Base-by-base conservation (phyloP, 352 stramenopile species). In the Saprolegnia parasitica region DNA sequence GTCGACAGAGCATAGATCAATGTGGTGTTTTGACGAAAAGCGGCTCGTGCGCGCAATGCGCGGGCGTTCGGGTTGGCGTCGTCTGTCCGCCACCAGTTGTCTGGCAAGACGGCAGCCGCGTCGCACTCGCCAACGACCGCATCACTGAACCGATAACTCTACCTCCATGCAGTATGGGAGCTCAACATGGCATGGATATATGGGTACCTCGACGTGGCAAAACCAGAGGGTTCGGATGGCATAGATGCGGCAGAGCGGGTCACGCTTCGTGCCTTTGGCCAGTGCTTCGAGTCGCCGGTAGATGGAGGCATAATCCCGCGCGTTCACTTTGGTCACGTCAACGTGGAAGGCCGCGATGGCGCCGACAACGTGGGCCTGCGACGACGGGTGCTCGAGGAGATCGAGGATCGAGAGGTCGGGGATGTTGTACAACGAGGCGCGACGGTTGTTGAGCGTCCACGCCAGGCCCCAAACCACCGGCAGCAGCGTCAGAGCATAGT, bases 271-370 rank as follows among this genome's bases (percentile, higher is more conserved):
- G 47, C 4, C 37, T 20, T 52, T 49, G 20, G 63, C 63, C 18
- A 70, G 45, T 32, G 46, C 23, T 15, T 61, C 21, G 23, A 70
- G 63, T 18, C 46, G 24, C 26, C 11, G 5, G 54, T 62, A 37
- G 23, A 70, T 60, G 0, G 21, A 15, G 13, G 15, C 23, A 29
- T 62, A 56, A 4, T 61, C 63, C 4, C 52, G 18, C 18, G 23
- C 45, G 24, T 45, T 45, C 4, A 70, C 16, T 24, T 62, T 60
- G 1, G 39, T 63, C 6, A 42, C 29, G 23, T 70, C 63, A 18
- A 61, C 54, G 24, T 70, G 50, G 2, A 70, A 37, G 13, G 63
- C 49, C 1, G 63, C 63, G 39, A 70, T 70, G 23, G 50, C 63
- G 9, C 63, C 63, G 37, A 46, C 50, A 9, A 60, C 52, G 11